These are phyloP conservation scores for Sporothrix sp. DNA, from an alignment of 2,329 filamentous ascomycete genomes.

Conservation along the genomic window DNA sequence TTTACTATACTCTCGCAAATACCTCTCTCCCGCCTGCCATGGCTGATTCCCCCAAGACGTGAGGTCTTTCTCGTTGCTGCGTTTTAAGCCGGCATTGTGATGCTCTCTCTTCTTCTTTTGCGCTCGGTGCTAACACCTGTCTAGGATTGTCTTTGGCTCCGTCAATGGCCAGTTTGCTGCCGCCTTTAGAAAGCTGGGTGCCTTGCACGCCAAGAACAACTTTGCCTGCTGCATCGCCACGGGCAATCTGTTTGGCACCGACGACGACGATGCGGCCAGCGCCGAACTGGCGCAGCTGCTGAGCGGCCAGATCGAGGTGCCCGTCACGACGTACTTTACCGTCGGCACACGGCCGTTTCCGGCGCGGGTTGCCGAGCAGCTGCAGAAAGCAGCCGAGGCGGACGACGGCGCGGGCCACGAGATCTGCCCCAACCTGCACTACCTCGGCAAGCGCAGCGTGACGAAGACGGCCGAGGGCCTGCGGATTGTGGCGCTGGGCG, in stretches of 20 bases:
- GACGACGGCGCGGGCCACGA: slow-evolving; percentile 28
- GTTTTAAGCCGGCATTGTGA: too few relatives aligned
- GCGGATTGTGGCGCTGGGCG: slow-evolving; percentile 78
- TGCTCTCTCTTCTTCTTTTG: too few relatives aligned
- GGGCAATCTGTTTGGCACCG: slow-evolving; percentile 68
- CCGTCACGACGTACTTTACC: slow-evolving; percentile 85
- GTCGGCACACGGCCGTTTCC: slow-evolving; percentile 68
- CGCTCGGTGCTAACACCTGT: not conserved
- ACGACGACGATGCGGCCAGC: slow-evolving; percentile 51
- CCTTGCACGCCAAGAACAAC: slow-evolving; percentile 74
- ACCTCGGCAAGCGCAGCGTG: slow-evolving; percentile 74
- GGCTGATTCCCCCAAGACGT: not conserved
- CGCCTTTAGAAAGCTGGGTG: slow-evolving; percentile 69
- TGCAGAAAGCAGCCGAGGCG: slow-evolving; percentile 40
- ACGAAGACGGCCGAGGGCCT: slow-evolving; percentile 86
- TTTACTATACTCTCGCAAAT: not conserved
- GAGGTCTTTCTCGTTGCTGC: too few relatives aligned
- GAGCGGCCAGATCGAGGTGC: slow-evolving; percentile 59
- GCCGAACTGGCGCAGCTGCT: slow-evolving; percentile 55
- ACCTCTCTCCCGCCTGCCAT: slow-evolving; percentile 15
- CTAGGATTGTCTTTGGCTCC: slow-evolving; percentile 70
- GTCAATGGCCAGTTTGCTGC: slow-evolving; percentile 68
- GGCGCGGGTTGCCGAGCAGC: slow-evolving; percentile 55
- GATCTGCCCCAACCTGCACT: slow-evolving; percentile 84
- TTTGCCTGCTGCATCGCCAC: slow-evolving; percentile 79